Evolutionary conservation across 306 rosid genomes (phyloP), one percentile per base, ranked within the genome.

Genomic region (Dalbergia oliveri): DNA sequence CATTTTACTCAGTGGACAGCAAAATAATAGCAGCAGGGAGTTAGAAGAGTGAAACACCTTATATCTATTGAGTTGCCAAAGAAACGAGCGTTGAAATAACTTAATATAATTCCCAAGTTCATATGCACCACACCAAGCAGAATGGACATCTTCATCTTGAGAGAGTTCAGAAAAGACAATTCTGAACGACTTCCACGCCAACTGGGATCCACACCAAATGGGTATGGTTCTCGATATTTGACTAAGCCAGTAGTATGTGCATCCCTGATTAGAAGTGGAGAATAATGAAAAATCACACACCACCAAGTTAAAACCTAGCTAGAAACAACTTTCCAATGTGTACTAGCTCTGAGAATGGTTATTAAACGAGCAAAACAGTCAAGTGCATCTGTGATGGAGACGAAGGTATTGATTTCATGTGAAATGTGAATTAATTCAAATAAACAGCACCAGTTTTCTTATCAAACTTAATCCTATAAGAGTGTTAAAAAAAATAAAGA

Each of bases 151-250:
- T 93, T 93, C 98, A 93, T 93, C 84, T 93, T 93, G 61, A 93
- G 93, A 57, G 98, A 93, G 84, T 93, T 93, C 75, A 93, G 86
- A 73, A 93, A 93, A 58, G 98, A 69, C 71, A 91, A 87, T 54
- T 93, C 98, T 21, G 98, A 33, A 72, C 98, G 97, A 78, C 98
- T 93, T 88, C 98, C 98, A 15, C 94, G 93, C 98, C 98, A 93
- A 72, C 98, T 91, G 59, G 98, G 98, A 83, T 93, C 98, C 76
- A 93, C 98, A 66, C 98, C 98, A 86, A 93, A 90, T 64, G 98
- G 92, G 85, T 93, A 93, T n/a, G 97, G 80, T 80, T 86, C 92
- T 66, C 73, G 83, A 88, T 69, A 83, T 87, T 93, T 93, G 69
- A 90, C 79, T 86, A 93, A 87, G 80, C 98, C 98, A 80, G 62